These are phyloP conservation scores for Yamadazyma pseudoaaseri DNA, from an alignment of 1,139 yeast species.

Conservation along the genomic window DNA sequence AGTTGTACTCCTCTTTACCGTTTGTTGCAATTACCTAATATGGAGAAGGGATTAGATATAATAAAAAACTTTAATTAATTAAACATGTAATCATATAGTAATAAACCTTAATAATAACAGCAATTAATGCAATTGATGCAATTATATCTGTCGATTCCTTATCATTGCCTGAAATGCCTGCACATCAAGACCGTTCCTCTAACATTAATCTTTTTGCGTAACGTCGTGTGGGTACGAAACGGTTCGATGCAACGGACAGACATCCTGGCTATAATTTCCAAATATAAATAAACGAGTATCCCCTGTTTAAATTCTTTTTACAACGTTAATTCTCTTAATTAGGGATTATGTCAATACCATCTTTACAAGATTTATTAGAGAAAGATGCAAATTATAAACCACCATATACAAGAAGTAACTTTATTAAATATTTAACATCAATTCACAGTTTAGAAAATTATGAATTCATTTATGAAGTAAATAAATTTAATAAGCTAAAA, in stretches of 20 bases:
- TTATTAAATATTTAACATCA: slow-evolving; percentile 24
- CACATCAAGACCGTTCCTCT: too few relatives aligned
- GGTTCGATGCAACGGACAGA: background rate
- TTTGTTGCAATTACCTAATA: too few relatives aligned
- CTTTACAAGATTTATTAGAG: slow-evolving; percentile 22
- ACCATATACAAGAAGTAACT: slow-evolving; percentile 21
- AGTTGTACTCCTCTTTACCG: too few relatives aligned
- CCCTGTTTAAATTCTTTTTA: background rate
- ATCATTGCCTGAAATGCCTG: too few relatives aligned
- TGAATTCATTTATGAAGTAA: slow-evolving; percentile 33
- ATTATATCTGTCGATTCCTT: too few relatives aligned
- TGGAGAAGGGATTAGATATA: too few relatives aligned
- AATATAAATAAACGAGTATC: background rate
- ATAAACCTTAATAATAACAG: too few relatives aligned
- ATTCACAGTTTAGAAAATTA: slow-evolving; percentile 39
- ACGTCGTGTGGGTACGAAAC: background rate
- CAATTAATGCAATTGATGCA: too few relatives aligned
- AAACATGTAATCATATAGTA: too few relatives aligned
- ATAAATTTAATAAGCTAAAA: slow-evolving; percentile 19
- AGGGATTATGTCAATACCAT: slow-evolving; percentile 18
- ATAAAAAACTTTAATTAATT: too few relatives aligned
- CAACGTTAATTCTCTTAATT: background rate
- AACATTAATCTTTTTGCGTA: background rate
- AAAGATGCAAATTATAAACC: slow-evolving; percentile 15
- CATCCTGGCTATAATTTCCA: slow-evolving; percentile 1